Percentiles rank a stretch among this genome's conserved stretches.
Evolutionary conservation across 148 eudicot species (phyloP).

Genomic region (Arbutus unedo): DNA sequence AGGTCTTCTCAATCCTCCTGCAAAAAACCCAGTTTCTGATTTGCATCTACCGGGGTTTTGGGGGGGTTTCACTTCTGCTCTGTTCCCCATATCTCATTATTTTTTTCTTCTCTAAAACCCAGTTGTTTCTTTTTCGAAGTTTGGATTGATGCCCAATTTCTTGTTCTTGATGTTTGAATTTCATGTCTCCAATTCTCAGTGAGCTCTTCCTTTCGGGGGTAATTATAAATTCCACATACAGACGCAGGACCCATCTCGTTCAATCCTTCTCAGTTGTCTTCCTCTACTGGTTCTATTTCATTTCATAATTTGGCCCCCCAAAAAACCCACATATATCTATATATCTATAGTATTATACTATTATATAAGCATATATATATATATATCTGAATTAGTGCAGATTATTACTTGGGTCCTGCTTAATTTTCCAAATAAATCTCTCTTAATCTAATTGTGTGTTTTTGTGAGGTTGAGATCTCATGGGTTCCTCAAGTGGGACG

Average conservation of each 20-base stretch:
- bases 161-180: conserved; percentile 73
- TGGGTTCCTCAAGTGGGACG: conserved; percentile 7
- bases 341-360: neutral
- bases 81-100: neutral
- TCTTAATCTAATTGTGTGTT: conserved; percentile 31
- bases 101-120: neutral
- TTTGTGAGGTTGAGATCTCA: conserved; percentile 16
- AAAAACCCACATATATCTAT: neutral
- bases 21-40: conserved; percentile 1
- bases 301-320: conserved; percentile 44
- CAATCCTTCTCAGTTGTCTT: conserved; percentile 95
- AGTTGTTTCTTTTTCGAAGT: neutral
- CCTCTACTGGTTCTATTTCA: conserved; percentile 87
- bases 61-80: neutral
- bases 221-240: conserved; percentile 83
- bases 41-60: neutral
- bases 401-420: conserved; percentile 31
- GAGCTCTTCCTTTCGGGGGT: conserved; percentile 77
- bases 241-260: conserved; percentile 89
- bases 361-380: conserved; percentile 5
- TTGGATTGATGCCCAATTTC: conserved; percentile 49
- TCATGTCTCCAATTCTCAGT: conserved; percentile 86
- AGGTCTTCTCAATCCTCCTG: conserved; percentile 7
- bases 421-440: neutral
- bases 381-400: neutral